A percentile compares a stretch with the other conserved stretches of the same genome.
Conservation (phyloP, 177 flowering plant genomes). For the Vitis hybrid region DNA sequence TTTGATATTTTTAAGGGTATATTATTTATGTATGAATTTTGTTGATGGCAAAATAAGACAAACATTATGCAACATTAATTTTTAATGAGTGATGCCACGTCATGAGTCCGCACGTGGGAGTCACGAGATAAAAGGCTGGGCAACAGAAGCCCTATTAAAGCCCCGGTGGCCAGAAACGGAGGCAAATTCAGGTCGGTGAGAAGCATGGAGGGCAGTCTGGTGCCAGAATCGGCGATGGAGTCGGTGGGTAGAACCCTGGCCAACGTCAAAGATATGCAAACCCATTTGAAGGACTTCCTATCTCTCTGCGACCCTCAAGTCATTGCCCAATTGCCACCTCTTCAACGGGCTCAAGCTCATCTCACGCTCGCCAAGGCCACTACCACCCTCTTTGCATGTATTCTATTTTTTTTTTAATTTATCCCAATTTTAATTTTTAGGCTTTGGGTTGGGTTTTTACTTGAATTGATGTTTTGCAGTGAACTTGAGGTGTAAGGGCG, state of each 20-base stretch:
- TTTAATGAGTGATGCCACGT: no score
- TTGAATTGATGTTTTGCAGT: conserved; percentile 39
- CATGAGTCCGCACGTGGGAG: no score
- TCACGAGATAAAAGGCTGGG: no score
- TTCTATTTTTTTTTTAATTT: background rate
- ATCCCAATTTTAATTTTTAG: background rate
- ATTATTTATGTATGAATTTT: no score
- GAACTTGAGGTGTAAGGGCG: conserved; percentile 76
- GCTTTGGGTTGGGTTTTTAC: background rate
- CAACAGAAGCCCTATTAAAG: no score
- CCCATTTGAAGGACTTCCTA: conserved; percentile 48
- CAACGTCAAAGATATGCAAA: conserved; percentile 42
- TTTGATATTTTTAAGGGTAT: no score
- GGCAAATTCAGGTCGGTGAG: background rate
- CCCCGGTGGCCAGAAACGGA: no score
- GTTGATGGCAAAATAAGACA: no score
- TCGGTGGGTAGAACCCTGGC: conserved; percentile 42
- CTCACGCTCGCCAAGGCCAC: conserved; percentile 64
- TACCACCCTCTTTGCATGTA: conserved; percentile 61
- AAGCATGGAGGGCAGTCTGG: conserved; percentile 23
- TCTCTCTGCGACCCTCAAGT: conserved; percentile 49
- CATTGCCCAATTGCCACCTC: conserved; percentile 61
- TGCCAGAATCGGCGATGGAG: conserved; percentile 72
- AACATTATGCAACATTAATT: no score
- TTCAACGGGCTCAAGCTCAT: conserved; percentile 65